A percentile compares a stretch with the other conserved stretches of the same genome.
phyloP scores from a whole-genome alignment of 169 alveolate species.

The Plasmodium fragile region DNA sequence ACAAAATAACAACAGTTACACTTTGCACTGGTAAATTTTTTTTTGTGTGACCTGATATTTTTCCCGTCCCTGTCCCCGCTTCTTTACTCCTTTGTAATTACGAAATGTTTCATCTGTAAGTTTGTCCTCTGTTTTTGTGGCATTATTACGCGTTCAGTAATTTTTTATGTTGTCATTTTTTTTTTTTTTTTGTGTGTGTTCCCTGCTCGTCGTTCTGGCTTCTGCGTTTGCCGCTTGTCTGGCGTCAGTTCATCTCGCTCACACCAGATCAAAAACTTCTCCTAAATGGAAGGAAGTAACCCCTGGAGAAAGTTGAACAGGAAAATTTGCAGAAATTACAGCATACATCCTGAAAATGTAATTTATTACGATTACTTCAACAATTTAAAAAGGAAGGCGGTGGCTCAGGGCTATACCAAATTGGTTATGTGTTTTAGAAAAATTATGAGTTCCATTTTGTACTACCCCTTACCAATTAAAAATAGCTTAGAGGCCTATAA shows the following conservation, averaged over 20 bases:
- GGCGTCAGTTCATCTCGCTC: background rate
- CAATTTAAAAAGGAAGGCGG: conserved; percentile 55
- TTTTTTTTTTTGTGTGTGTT: background rate
- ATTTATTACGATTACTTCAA: conserved; percentile 61
- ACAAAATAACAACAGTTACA: background rate
- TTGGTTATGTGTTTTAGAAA: conserved; percentile 73
- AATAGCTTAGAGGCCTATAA: conserved; percentile 74
- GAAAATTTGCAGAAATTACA: conserved; percentile 19
- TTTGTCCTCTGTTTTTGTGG: background rate
- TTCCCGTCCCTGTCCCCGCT: background rate
- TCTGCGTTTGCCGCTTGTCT: background rate
- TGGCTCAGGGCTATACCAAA: conserved; percentile 50
- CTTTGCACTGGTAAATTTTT: background rate
- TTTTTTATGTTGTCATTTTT: background rate
- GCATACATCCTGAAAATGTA: conserved; percentile 70
- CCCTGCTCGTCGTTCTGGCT: background rate
- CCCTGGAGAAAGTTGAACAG: background rate
- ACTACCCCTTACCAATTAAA: conserved; percentile 82
- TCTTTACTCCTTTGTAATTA: background rate
- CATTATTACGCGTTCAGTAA: background rate
- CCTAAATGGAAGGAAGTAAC: conserved; percentile 30
- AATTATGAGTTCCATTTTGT: conserved; percentile 76
- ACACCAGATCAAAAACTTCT: background rate
- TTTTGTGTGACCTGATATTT: background rate
- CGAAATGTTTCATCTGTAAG: background rate